Evolutionary conservation across 2,329 filamentous ascomycete species (phyloP).

Genomic region (Ophiostoma sp.): DNA sequence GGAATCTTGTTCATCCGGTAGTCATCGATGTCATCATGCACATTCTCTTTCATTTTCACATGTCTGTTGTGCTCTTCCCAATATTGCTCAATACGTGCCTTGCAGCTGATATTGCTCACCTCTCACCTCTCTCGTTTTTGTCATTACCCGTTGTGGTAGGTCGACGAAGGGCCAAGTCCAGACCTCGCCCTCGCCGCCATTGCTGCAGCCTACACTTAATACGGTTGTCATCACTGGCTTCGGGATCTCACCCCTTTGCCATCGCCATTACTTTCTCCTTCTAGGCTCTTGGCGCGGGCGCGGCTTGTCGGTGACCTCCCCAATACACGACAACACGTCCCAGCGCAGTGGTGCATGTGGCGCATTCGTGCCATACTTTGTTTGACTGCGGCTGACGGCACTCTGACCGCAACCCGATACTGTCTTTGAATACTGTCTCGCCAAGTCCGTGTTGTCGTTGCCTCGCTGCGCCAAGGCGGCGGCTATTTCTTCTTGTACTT

Average conservation of each 20-base stretch:
- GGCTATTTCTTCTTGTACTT: neutral
- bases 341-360: neutral
- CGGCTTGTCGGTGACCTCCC: too few relatives aligned
- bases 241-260: neutral
- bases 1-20: neutral
- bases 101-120: neutral
- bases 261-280: neutral
- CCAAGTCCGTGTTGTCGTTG: neutral
- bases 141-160: neutral
- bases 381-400: neutral
- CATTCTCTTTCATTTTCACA: neutral
- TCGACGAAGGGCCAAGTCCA: too few relatives aligned
- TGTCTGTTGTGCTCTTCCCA: too few relatives aligned
- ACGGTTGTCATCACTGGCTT: neutral
- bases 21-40: neutral
- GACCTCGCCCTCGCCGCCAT: too few relatives aligned
- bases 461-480: neutral
- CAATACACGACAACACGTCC: too few relatives aligned
- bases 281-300: neutral
- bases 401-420: neutral
- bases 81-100: neutral
- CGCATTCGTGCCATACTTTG: neutral
- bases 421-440: neutral
- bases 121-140: neutral
- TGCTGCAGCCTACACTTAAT: neutral